Percentiles rank a stretch among this genome's conserved stretches.
Evolutionary conservation across 352 stramenopile genomes (phyloP).

Genomic region (Pythium utonaiense): DNA sequence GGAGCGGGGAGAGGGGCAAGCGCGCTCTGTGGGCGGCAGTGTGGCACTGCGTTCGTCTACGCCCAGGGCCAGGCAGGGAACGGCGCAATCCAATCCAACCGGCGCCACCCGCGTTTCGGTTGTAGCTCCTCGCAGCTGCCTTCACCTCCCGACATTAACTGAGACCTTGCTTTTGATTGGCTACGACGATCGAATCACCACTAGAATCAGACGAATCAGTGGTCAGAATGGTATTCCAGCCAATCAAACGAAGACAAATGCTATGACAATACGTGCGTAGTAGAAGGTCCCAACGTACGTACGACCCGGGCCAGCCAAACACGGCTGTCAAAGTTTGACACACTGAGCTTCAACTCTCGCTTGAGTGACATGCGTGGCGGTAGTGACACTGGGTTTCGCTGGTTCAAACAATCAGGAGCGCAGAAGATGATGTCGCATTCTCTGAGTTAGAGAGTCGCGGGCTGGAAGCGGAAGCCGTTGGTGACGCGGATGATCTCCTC

Average conservation of each 20-base stretch:
- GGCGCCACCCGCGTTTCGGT: too few species aligned
- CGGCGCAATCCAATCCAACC: too few species aligned
- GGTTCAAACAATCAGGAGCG: too few species aligned
- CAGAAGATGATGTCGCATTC: background rate
- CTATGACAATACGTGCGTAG: background rate
- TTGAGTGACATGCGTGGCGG: background rate
- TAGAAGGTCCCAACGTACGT: background rate
- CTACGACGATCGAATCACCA: background rate
- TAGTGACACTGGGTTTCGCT: constrained; percentile 5
- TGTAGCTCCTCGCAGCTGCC: too few species aligned
- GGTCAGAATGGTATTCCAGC: background rate
- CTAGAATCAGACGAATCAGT: background rate
- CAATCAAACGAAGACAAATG: background rate
- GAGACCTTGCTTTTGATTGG: background rate
- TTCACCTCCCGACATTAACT: constrained; percentile 1
- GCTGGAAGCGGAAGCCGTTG: constrained; percentile 21
- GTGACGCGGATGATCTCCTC: constrained; percentile 31
- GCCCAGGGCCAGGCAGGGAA: too few species aligned
- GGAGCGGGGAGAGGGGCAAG: too few species aligned
- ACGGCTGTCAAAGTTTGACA: constrained; percentile 1
- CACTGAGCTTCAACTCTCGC: background rate
- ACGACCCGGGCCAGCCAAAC: background rate
- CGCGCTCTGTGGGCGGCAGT: too few species aligned
- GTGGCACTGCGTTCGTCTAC: constrained; percentile 5
- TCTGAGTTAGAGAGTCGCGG: background rate